Percentiles rank a stretch among this genome's conserved stretches.
Conservation (phyloP, 1,284 basidiomycete genomes). For the Ganoderma sinense region DNA sequence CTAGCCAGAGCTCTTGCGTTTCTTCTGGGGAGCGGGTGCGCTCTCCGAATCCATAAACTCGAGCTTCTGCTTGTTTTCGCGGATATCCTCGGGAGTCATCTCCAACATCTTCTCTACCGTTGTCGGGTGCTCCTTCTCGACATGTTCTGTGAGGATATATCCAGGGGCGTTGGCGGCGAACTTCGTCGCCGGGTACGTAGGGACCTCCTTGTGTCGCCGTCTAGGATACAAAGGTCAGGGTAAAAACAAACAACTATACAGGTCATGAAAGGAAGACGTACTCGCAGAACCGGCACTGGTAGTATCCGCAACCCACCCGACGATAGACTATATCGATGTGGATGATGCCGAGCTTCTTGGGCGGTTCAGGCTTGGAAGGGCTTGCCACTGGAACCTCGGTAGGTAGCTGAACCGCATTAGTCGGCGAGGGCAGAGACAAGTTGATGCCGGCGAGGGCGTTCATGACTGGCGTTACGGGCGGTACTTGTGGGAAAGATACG, state of each 20-base stretch:
- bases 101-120: conserved; percentile 23
- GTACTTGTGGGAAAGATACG: neutral
- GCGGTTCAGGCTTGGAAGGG: neutral
- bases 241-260: neutral
- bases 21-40: neutral
- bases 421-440: neutral
- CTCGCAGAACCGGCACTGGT: conserved; percentile 35
- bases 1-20: neutral
- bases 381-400: neutral
- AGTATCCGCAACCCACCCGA: conserved; percentile 9
- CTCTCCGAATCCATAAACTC: neutral
- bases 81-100: conserved; percentile 28
- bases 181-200: neutral
- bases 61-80: conserved; percentile 3
- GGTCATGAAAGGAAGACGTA: conserved; percentile 15
- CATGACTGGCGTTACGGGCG: neutral
- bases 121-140: conserved; percentile 30
- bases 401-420: conserved; percentile 12
- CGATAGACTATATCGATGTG: conserved; percentile 35
- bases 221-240: conserved; percentile 5
- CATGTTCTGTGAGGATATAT: conserved; percentile 26
- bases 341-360: conserved; percentile 26
- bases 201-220: conserved; percentile 3
- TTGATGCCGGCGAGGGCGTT: neutral
- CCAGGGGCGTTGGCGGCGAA: conserved; percentile 19